Conservation (phyloP, 1,284 basidiomycete species). For the Wolfiporia cocos region DNA sequence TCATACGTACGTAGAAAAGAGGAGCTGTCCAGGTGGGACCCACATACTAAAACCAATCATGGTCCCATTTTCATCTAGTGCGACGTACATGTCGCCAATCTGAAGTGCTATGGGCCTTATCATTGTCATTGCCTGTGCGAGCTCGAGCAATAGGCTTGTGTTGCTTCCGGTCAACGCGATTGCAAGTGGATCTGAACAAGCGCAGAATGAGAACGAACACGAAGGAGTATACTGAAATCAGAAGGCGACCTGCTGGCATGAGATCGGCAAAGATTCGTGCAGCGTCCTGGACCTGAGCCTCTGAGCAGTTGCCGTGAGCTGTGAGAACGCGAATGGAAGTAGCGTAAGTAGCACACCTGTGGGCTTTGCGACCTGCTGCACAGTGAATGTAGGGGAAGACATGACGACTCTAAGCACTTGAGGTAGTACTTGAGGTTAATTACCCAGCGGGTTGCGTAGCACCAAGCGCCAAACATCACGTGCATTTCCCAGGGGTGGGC, state of each 20-base stretch:
- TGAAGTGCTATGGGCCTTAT: constrained; percentile 2
- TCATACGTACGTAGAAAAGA: neutral
- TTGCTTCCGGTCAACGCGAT: constrained; percentile 2
- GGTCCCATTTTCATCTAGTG: constrained; percentile 5
- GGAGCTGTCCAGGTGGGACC: constrained; percentile 1
- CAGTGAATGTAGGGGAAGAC: neutral
- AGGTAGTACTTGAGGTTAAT: too few species aligned
- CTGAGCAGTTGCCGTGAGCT: neutral
- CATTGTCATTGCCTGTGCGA: neutral
- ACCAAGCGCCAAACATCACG: too few species aligned
- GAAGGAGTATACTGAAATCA: too few species aligned
- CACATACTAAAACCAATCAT: constrained; percentile 9
- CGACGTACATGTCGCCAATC: constrained; percentile 10
- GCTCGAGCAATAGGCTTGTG: neutral
- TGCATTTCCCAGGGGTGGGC: too few species aligned
- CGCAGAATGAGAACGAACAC: neutral
- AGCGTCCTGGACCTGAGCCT: neutral
- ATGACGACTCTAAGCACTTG: too few species aligned
- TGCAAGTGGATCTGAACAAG: constrained; percentile 1
- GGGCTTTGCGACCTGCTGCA: neutral
- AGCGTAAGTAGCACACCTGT: neutral
- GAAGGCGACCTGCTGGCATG: neutral
- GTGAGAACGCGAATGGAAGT: neutral
- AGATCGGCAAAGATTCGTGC: neutral
- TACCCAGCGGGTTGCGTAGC: too few species aligned